Base-by-base conservation (phyloP, 768 basidiomycete genomes). In the Lepiota venenata region DNA sequence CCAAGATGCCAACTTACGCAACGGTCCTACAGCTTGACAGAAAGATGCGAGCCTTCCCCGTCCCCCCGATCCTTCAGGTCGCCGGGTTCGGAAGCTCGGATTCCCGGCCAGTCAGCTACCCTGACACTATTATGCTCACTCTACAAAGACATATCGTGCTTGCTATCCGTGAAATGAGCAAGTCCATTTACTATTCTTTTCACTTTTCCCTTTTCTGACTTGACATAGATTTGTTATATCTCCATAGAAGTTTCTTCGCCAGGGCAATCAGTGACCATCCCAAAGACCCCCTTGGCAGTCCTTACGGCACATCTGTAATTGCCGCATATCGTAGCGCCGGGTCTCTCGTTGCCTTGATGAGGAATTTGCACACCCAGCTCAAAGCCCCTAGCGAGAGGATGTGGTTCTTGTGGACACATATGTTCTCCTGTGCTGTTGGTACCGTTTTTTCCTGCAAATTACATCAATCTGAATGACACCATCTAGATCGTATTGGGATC, bases 301-400 rank as follows among this genome's bases (percentile, higher is more conserved):
- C 84, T 12, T 87, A 85, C 57, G 85, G 84, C 9, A 83, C 84
- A 2, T 87, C 85, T 3, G 86, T 88, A 16, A 83, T 87, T 58
- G 85, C 86, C 42, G 85, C 86, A 15, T 88, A 87, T 66, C 78
- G 86, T 40, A 86, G 85, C 58, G 85, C 86, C 8, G 83, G 85
- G 32, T 85, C 85, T 2, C 75, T 87, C 6, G 80, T 87, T 36
- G 86, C 84, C 4, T 69, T 87, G 61, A 83, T 87, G 81, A 77
- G 83, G 44, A 87, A 85, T 62, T 69, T 87, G 25, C 77, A 87
- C 61, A 76, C 77, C 10, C 85, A 87, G 59, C 68, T 86, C 45
- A 81, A 82, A 61, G 83, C 82, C 43, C 77, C 78, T 1, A 82
- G 79, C 47, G 82, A 85, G 61, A 73, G 86, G 47, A 79, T 85